These are phyloP conservation scores for Gentiana macrophylla DNA, from an alignment of 257 asterid species.

Conservation along the genomic window DNA sequence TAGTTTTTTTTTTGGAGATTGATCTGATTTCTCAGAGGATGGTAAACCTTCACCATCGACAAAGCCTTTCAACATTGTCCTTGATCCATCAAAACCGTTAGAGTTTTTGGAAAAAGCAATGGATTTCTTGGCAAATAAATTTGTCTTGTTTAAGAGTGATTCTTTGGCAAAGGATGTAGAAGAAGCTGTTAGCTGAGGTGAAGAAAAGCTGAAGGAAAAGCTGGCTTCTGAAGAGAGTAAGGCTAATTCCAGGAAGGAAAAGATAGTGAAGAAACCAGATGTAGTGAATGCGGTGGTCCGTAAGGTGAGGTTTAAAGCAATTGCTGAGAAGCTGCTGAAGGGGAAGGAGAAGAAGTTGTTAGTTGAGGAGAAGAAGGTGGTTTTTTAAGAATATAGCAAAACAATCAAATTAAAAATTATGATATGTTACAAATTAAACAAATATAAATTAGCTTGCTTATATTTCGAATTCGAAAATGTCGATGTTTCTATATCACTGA, in stretches of 20 bases:
- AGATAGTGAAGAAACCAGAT: slow-evolving; percentile 15
- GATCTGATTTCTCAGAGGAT: slow-evolving; percentile 56
- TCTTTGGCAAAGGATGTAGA: slow-evolving; percentile 47
- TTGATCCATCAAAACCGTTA: slow-evolving; percentile 58
- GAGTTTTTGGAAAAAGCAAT: slow-evolving; percentile 55
- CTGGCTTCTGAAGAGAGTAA: slow-evolving; percentile 40
- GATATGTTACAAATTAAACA: too few species aligned
- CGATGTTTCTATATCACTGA: too few species aligned
- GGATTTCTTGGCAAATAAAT: slow-evolving; percentile 57
- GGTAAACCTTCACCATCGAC: slow-evolving; percentile 15
- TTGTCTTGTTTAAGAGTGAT: slow-evolving; percentile 73
- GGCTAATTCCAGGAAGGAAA: slow-evolving; percentile 20
- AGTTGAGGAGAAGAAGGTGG: slow-evolving; percentile 8
- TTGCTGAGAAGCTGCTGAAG: too few species aligned
- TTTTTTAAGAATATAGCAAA: too few species aligned
- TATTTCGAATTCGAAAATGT: too few species aligned
- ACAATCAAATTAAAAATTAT: too few species aligned
- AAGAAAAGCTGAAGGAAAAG: slow-evolving; percentile 53
- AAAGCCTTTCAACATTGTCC: slow-evolving; percentile 41
- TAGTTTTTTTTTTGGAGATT: too few species aligned
- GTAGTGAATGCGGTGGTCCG: too few species aligned
- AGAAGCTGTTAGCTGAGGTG: too few species aligned
- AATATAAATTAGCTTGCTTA: too few species aligned
- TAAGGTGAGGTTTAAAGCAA: too few species aligned
- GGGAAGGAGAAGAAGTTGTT: slow-evolving; percentile 24